These are phyloP conservation scores for Pleurotus pulmonarius DNA, from an alignment of 768 basidiomycete species.

Conservation along the genomic window DNA sequence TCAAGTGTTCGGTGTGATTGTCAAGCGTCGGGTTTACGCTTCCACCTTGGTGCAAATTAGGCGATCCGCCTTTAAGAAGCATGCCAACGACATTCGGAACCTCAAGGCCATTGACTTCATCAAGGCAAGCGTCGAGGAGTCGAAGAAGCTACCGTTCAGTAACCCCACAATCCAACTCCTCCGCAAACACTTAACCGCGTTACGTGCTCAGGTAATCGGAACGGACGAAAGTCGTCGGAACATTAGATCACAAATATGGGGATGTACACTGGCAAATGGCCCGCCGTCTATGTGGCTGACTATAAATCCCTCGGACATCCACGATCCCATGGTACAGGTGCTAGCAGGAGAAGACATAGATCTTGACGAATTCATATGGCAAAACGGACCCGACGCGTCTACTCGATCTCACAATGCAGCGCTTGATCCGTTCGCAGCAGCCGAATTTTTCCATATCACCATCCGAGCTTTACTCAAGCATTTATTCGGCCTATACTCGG, in stretches of 20 bases:
- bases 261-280: slow-evolving; percentile 15
- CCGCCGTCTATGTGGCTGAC: slow-evolving; percentile 37
- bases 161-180: slow-evolving; percentile 17
- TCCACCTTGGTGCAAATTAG: slow-evolving; percentile 30
- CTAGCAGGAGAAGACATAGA: slow-evolving; percentile 34
- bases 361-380: slow-evolving; percentile 25
- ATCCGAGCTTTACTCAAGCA: slow-evolving; percentile 23
- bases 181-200: slow-evolving; percentile 14
- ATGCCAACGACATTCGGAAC: slow-evolving; percentile 16
- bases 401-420: slow-evolving; percentile 26
- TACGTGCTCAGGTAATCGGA: slow-evolving; percentile 14
- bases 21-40: slow-evolving; percentile 16
- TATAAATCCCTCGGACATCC: slow-evolving; percentile 34
- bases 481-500: slow-evolving; percentile 24
- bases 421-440: slow-evolving; percentile 32
- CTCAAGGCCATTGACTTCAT: slow-evolving; percentile 25
- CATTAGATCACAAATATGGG: slow-evolving; percentile 27
- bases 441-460: slow-evolving; percentile 35
- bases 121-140: slow-evolving; percentile 27
- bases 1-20: slow-evolving; percentile 24
- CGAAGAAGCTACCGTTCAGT: slow-evolving; percentile 8
- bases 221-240: slow-evolving; percentile 18
- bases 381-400: slow-evolving; percentile 17
- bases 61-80: slow-evolving; percentile 15
- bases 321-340: slow-evolving; percentile 37